Percentiles rank a stretch among this genome's conserved stretches.
Conservation (phyloP, 179 eudicot genomes). For the Beta lomatogona region DNA sequence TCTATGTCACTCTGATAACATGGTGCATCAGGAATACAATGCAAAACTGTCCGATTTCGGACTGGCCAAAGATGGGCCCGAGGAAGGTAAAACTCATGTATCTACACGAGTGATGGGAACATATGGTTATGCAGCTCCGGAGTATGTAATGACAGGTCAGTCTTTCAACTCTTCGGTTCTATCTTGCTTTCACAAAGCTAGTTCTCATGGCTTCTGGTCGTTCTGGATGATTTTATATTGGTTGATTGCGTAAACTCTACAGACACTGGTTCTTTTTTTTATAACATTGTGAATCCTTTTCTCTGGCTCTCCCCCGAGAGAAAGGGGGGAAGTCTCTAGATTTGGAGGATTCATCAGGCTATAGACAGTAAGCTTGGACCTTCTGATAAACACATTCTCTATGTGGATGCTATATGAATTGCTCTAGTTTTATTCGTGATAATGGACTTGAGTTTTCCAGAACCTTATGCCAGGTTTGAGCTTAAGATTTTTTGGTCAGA, state of each 20-base stretch:
- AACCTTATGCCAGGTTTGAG: too few relatives aligned
- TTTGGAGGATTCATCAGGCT: background rate
- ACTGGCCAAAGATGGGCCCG: slow-evolving; percentile 92
- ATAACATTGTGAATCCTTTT: background rate
- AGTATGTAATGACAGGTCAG: slow-evolving; percentile 92
- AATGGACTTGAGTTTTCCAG: too few relatives aligned
- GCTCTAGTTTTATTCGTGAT: too few relatives aligned
- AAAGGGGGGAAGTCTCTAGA: background rate
- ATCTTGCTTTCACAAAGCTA: background rate
- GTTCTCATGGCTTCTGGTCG: background rate
- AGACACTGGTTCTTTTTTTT: background rate
- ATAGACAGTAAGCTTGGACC: background rate
- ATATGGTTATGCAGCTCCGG: slow-evolving; percentile 87
- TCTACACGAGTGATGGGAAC: slow-evolving; percentile 97
- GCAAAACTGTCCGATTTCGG: slow-evolving; percentile 93
- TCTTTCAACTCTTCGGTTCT: background rate
- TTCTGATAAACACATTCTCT: background rate
- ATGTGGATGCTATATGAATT: too few relatives aligned
- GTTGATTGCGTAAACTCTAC: background rate
- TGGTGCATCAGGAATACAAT: slow-evolving; percentile 69
- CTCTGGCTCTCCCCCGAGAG: background rate
- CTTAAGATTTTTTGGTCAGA: background rate
- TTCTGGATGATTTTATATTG: too few relatives aligned
- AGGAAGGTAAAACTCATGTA: slow-evolving; percentile 89
- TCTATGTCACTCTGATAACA: slow-evolving; percentile 19